Evolutionary conservation across 1,139 yeast genomes (phyloP).

Genomic region (Zhuliangozyma blackwelliae): DNA sequence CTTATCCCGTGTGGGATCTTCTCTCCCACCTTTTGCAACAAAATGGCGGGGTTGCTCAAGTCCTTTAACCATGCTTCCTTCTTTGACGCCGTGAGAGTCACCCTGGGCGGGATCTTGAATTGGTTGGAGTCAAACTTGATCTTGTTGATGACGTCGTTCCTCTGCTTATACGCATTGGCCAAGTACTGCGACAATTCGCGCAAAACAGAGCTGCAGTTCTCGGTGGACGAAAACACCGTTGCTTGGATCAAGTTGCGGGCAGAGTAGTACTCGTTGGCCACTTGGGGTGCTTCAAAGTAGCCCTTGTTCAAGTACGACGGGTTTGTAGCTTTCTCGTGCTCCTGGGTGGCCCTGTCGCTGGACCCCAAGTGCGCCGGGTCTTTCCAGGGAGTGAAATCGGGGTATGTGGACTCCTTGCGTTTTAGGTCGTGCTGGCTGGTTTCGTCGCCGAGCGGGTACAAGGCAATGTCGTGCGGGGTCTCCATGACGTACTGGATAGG

Average conservation of each 20-base stretch:
- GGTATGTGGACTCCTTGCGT: conserved; percentile 35
- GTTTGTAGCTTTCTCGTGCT: conserved; percentile 26
- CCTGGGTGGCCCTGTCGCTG: conserved; percentile 19
- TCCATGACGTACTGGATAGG: conserved; percentile 36
- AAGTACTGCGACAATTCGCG: conserved; percentile 47
- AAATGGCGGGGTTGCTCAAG: conserved; percentile 61
- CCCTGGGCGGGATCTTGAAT: conserved; percentile 79
- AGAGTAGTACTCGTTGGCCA: conserved; percentile 48
- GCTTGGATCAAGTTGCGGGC: conserved; percentile 50
- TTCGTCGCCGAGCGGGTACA: conserved; percentile 34
- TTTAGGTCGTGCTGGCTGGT: not conserved
- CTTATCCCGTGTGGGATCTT: conserved; percentile 92
- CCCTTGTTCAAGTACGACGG: conserved; percentile 39
- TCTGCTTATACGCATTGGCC: conserved; percentile 57
- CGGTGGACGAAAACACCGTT: conserved; percentile 36
- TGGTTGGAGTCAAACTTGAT: conserved; percentile 48
- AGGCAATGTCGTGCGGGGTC: conserved; percentile 24
- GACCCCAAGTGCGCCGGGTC: conserved; percentile 50
- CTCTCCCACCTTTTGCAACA: conserved; percentile 63
- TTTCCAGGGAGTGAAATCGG: conserved; percentile 80
- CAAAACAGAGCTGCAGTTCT: conserved; percentile 35
- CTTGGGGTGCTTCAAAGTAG: conserved; percentile 54
- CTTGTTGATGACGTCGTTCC: conserved; percentile 63
- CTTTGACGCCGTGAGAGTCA: conserved; percentile 82
- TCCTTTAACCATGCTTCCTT: conserved; percentile 82